Evolutionary conservation across 768 basidiomycete species (phyloP), one percentile per base, ranked within the genome.

Genomic region (Russula foetens): DNA sequence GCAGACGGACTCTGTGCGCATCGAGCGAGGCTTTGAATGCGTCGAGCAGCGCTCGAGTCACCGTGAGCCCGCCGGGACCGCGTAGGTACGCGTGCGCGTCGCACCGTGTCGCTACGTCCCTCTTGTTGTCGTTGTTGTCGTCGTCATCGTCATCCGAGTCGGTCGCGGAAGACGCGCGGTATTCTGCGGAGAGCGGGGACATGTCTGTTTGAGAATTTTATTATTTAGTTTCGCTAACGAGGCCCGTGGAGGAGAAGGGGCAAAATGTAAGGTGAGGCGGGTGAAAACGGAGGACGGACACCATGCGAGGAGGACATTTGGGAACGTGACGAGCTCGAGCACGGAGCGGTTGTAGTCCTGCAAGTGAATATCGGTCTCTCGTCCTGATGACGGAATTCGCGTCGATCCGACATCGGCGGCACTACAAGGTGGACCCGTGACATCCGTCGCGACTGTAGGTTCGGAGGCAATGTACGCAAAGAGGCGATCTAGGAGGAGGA

Each of bases 331-430:
- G 7, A 94, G 81, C 53, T 86, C 81, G 7, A 95, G 74, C 9
- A 92, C 91, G 7, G 86, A 84, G 0, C 76, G 73, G 70, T 98
- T 98, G 75, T 94, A 98, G 71, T 98, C 95, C 77, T 98, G 95
- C 2, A 97, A 74, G 68, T 92, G 87, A 8, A 97, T 67, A 29
- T 80, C 73, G 0, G 83, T 85, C 41, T 77, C 71, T 31, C 4
- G 26, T 7, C 21, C 24, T 15, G 39, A 43, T 28, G 11, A 6
- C 26, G 31, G 33, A 59, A 31, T 19, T 7, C 14, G 64, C 52
- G 8, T 63, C 54, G 14, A 55, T 62, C 26, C 47, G 8, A 14
- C 14, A 33, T 51, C 49, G 2, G 2, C 21, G 5, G 5, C 48
- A 14, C 21, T 5, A 0, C 26, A 29, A 15, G 24, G n/a, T 6